Conservation (phyloP, 2,329 filamentous ascomycete genomes). For the Endoconidiophora polonica region DNA sequence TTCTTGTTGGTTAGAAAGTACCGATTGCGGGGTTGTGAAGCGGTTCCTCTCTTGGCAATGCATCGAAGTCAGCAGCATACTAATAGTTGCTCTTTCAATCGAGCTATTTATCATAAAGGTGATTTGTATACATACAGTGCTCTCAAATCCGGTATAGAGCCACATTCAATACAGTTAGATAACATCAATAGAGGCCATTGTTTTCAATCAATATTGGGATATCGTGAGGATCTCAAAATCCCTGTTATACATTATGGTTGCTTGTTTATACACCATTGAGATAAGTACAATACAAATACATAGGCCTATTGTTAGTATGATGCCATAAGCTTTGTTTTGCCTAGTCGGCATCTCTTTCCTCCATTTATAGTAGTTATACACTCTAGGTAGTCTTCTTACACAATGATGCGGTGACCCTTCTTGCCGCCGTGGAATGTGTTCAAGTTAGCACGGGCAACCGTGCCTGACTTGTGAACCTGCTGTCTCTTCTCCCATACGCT, state of each 20-base stretch:
- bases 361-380: not conserved
- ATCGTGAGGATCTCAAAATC: not conserved
- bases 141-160: too few relatives aligned
- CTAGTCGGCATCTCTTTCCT: not conserved
- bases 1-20: too few relatives aligned
- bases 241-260: not conserved
- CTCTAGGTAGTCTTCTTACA: conserved; percentile 3
- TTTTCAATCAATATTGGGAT: too few relatives aligned
- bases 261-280: not conserved
- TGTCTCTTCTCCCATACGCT: conserved; percentile 68
- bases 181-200: too few relatives aligned
- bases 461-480: conserved; percentile 64
- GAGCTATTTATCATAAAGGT: too few relatives aligned
- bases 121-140: too few relatives aligned
- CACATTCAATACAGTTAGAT: too few relatives aligned
- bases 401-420: conserved; percentile 12
- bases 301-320: not conserved
- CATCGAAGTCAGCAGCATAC: too few relatives aligned
- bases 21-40: too few relatives aligned
- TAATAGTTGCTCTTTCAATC: too few relatives aligned
- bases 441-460: conserved; percentile 60
- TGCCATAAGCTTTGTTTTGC: not conserved
- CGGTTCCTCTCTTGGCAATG: too few relatives aligned
- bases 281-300: conserved; percentile 13
- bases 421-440: conserved; percentile 15